Percentiles rank a stretch among this genome's conserved stretches.
Conservation (phyloP, 2,329 filamentous ascomycete species). For the Nemania sp. region DNA sequence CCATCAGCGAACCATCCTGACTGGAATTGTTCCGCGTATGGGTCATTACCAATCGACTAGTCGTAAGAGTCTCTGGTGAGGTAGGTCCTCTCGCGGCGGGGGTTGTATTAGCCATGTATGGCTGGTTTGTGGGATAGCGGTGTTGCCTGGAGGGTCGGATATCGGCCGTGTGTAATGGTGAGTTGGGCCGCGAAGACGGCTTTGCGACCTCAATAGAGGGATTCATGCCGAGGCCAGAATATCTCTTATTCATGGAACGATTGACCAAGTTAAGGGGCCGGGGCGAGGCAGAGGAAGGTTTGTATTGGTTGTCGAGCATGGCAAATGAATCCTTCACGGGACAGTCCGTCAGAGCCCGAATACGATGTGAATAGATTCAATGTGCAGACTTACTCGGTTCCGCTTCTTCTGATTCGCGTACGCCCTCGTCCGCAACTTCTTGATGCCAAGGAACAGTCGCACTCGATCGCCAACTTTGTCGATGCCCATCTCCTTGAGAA, state of each 20-base stretch:
- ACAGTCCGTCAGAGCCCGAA: slow-evolving; percentile 14
- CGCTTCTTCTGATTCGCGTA: slow-evolving; percentile 79
- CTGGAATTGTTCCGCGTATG: slow-evolving; percentile 83
- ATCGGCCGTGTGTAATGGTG: slow-evolving; percentile 65
- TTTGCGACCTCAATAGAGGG: slow-evolving; percentile 53
- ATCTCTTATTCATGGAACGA: slow-evolving; percentile 59
- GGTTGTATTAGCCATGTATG: slow-evolving; percentile 51
- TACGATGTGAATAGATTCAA: not conserved
- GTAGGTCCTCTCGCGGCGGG: slow-evolving; percentile 57
- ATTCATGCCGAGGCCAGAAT: slow-evolving; percentile 52
- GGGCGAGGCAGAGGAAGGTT: slow-evolving; percentile 67
- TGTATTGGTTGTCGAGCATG: slow-evolving; percentile 68
- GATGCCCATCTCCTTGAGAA: slow-evolving; percentile 96
- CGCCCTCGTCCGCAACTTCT: slow-evolving; percentile 76
- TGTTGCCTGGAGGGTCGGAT: slow-evolving; percentile 54
- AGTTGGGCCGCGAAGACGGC: slow-evolving; percentile 68
- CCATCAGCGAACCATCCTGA: slow-evolving; percentile 83
- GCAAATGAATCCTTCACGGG: slow-evolving; percentile 77
- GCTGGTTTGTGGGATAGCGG: slow-evolving; percentile 59
- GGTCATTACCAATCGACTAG: slow-evolving; percentile 63
- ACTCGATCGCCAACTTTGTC: slow-evolving; percentile 97
- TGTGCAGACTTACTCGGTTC: slow-evolving; percentile 69
- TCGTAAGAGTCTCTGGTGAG: slow-evolving; percentile 65
- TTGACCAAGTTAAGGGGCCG: slow-evolving; percentile 59
- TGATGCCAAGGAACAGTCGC: slow-evolving; percentile 83